These are phyloP conservation scores for Populus ilicifolia DNA, from an alignment of 345 rosid species.

Conservation along the genomic window DNA sequence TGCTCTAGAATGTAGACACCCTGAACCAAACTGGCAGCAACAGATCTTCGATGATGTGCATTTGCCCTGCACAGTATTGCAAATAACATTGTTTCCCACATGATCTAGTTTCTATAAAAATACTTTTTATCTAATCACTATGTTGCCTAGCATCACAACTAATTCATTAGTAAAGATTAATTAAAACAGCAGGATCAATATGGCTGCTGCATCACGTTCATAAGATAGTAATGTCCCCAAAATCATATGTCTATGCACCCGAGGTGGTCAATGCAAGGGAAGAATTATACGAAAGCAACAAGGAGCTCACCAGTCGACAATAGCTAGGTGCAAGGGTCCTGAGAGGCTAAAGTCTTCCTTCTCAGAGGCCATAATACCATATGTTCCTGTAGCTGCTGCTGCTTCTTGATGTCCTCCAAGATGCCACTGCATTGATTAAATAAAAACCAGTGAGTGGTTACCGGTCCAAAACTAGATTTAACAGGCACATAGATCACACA, in stretches of 20 bases:
- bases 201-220: background rate
- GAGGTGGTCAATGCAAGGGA: background rate
- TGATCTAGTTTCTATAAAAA: background rate
- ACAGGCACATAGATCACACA: background rate
- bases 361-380: conserved; percentile 47
- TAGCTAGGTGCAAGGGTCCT: conserved; percentile 65
- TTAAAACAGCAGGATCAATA: background rate
- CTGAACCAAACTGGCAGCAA: conserved; percentile 77
- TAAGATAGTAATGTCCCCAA: background rate
- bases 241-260: background rate
- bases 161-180: background rate
- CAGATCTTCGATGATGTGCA: conserved; percentile 59
- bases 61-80: conserved; percentile 46
- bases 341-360: conserved; percentile 60
- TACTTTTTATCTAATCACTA: background rate
- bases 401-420: conserved; percentile 13
- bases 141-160: background rate
- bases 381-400: background rate
- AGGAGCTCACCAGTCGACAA: conserved; percentile 58
- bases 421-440: conserved; percentile 16
- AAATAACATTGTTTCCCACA: background rate
- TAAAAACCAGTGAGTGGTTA: background rate
- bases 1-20: conserved; percentile 75
- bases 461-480: background rate
- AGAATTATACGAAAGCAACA: background rate